Conservation (phyloP, 108 stramenopile species). For the Fragilariopsis cylindrus region DNA sequence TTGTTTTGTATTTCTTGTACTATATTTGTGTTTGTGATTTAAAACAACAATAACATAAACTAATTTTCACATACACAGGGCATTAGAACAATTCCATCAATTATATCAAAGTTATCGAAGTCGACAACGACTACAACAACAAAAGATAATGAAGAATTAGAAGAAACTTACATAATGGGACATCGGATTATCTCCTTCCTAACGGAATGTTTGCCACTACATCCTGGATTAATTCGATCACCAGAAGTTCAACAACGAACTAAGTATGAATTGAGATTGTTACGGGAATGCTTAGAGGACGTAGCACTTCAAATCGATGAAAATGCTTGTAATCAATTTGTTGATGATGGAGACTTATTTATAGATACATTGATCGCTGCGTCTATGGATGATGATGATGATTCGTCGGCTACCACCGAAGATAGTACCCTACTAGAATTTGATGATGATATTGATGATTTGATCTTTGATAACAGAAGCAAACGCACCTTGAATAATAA, state of each 20-base stretch:
- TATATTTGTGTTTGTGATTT: too few species aligned
- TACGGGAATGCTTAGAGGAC: slow-evolving; percentile 43
- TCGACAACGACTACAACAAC: background rate
- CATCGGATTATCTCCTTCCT: slow-evolving; percentile 49
- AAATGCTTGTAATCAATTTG: slow-evolving; percentile 42
- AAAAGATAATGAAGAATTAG: slow-evolving; percentile 18
- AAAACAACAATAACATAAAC: too few species aligned
- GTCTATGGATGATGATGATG: slow-evolving; percentile 16
- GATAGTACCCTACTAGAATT: background rate
- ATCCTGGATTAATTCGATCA: slow-evolving; percentile 33
- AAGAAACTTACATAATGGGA: slow-evolving; percentile 59
- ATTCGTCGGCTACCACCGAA: background rate
- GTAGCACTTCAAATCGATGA: slow-evolving; percentile 54
- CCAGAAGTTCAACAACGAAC: slow-evolving; percentile 15
- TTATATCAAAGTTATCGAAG: slow-evolving; percentile 25
- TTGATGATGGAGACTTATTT: slow-evolving; percentile 40
- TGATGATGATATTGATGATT: background rate
- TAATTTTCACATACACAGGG: slow-evolving; percentile 8
- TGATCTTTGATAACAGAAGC: background rate
- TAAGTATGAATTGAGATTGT: slow-evolving; percentile 25
- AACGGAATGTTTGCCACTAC: slow-evolving; percentile 45
- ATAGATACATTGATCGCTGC: background rate
- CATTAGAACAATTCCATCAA: slow-evolving; percentile 40
- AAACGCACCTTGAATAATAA: background rate
- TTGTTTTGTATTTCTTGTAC: too few species aligned